Evolutionary conservation across 2,329 filamentous ascomycete species (phyloP), one percentile per base, ranked within the genome.

Genomic region (Botrytis fragariae): DNA sequence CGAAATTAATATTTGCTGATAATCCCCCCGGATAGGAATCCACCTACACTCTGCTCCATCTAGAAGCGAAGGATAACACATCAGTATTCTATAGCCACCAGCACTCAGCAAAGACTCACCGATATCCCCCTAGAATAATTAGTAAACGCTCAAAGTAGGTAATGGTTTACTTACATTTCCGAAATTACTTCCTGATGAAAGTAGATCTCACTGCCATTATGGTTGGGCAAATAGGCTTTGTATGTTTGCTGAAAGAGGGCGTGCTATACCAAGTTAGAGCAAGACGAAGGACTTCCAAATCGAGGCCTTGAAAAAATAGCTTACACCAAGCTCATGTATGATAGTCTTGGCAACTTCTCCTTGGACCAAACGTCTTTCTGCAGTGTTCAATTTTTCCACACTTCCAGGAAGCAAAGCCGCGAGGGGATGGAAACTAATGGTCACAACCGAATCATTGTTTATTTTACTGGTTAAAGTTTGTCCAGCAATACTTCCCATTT

Each of bases 271-370:
- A 25, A 59, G 14, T 69, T 42, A 60, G 51, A 69, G 4, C 10
- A 25, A 44, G 39, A 10, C 20, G n/a, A 44, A 44, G 10, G 18
- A 44, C 16, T 5, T 12, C 35, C 25, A 32, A 44, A 32, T 20
- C 29, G 5, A 32, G n/a, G 4, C 10, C 7, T 35, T 39, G n/a
- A 14, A 59, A 12, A 60, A 32, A 2, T 35, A 63, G 61, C 72
- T 1, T 62, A 74, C 72, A 44, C 37, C 48, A 35, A 64, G 37
- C 64, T 74, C 72, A 44, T 72, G 72, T 59, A 74, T 20, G 32
- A 74, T 44, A 12, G 69, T 74, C 4, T n/a, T 45, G 35, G 69
- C 54, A 9, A 59, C 29, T 12, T 60, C 64, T 10, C 54, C 44
- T 5, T 65, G 35, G 3, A 54, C 44, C 20, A 67, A 7, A 39